A percentile compares a stretch with the other conserved stretches of the same genome.
phyloP scores from a whole-genome alignment of 106 monocot genomes.

The Cymbidium sinense region DNA sequence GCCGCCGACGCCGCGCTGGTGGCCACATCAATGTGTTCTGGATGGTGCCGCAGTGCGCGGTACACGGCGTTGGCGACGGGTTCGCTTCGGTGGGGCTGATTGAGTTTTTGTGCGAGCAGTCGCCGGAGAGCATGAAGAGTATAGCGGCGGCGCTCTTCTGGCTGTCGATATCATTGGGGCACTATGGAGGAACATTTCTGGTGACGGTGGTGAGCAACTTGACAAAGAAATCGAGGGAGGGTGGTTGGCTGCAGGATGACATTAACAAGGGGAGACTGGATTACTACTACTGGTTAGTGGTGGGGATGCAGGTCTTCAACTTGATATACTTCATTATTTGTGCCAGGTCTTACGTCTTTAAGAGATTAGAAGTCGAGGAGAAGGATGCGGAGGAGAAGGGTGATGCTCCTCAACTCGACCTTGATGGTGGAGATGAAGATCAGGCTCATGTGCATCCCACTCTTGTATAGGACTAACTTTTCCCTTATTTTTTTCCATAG shows the following conservation, averaged over 20 bases:
- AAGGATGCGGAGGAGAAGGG: not conserved
- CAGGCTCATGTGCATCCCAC: too few species aligned
- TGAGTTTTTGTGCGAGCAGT: conserved; percentile 74
- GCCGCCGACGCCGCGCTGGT: conserved; percentile 13
- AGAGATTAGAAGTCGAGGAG: not conserved
- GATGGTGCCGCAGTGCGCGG: conserved; percentile 52
- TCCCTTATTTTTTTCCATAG: too few species aligned
- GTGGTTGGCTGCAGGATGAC: conserved; percentile 50
- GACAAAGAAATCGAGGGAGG: conserved; percentile 17
- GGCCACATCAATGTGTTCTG: conserved; percentile 45
- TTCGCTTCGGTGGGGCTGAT: conserved; percentile 50
- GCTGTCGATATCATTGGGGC: conserved; percentile 45
- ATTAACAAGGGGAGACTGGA: conserved; percentile 33
- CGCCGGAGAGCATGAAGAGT: conserved; percentile 81
- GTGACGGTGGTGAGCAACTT: conserved; percentile 42
- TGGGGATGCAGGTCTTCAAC: not conserved
- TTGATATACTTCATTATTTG: not conserved
- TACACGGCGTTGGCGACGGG: conserved; percentile 36
- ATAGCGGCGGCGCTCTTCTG: conserved; percentile 52
- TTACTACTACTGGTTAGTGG: conserved; percentile 27
- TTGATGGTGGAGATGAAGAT: too few species aligned
- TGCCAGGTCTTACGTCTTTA: not conserved
- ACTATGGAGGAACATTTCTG: conserved; percentile 41
- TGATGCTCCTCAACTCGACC: too few species aligned
- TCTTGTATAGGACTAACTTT: too few species aligned